A percentile compares a stretch with the other conserved stretches of the same genome.
phyloP scores from a whole-genome alignment of 805 yeast genomes.

The Candida namnaoensis region DNA sequence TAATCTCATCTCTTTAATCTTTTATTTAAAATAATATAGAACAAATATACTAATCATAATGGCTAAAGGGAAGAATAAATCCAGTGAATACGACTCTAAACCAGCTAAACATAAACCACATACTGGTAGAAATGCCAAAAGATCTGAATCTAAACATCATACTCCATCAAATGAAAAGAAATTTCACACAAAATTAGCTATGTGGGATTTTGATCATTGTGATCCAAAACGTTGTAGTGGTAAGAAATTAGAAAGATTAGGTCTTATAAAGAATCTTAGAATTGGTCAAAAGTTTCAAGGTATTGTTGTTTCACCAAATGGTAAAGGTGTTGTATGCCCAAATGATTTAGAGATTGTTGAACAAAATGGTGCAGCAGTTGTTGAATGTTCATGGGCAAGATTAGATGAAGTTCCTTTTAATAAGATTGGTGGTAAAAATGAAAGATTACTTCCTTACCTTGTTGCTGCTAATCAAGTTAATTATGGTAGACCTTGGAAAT shows the following conservation, averaged over 20 bases:
- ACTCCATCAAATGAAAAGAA: conserved; percentile 15
- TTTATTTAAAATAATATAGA: too few relatives aligned
- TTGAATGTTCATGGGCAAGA: conserved; percentile 98
- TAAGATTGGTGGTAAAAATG: conserved; percentile 86
- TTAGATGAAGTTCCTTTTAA: conserved; percentile 93
- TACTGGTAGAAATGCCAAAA: conserved; percentile 41
- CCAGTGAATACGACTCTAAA: conserved; percentile 25
- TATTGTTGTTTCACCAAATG: conserved; percentile 87
- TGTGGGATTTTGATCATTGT: conserved; percentile 99
- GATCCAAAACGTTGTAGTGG: conserved; percentile 98
- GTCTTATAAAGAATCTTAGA: conserved; percentile 67
- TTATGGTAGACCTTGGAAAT: conserved; percentile 91
- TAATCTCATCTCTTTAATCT: too few relatives aligned
- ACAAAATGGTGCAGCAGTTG: conserved; percentile 87
- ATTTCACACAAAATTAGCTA: conserved; percentile 82
- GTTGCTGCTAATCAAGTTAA: conserved; percentile 97
- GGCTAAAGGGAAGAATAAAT: conserved; percentile 39
- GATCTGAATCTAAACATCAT: conserved; percentile 24
- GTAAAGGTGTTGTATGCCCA: conserved; percentile 84
- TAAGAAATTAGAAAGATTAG: conserved; percentile 83
- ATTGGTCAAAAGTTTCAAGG: conserved; percentile 95
- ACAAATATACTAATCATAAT: conserved; percentile 6
- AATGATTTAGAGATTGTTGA: conserved; percentile 74
- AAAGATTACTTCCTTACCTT: conserved; percentile 80
- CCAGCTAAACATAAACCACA: conserved; percentile 45